Evolutionary conservation across 345 rosid species (phyloP), one percentile per base, ranked within the genome.

Genomic region (Dipteronia sinensis): DNA sequence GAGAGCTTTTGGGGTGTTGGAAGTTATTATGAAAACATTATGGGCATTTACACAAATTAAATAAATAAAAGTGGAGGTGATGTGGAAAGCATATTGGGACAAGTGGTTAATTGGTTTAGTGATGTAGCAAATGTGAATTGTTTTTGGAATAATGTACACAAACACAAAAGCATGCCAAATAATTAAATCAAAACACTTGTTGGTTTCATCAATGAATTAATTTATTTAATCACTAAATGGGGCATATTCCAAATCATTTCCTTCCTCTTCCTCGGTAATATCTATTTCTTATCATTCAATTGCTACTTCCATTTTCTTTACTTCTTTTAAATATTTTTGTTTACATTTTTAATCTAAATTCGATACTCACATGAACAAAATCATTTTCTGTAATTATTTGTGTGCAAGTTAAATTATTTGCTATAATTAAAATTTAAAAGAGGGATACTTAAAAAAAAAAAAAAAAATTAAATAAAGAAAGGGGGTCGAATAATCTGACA

Each of bases 31-130:
- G 34, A 31, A 31, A 31, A 31, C 34, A 1, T 31, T 31, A 31
- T 31, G 34, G 38, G 38, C 38, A 34, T 34, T 34, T 34, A 34
- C 38, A 34, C 38, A 34, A 34, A 34, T 34, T 0, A 34, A 34
- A 34, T 34, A 34, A 34, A 56, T 19, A 9, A 7, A 7, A 22
- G 62, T 4, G 62, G 62, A 19, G 62, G 23, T 56, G 62, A 3
- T 3, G 59, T 15, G 61, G 40, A 40, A 69, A 16, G 61, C 61
- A 49, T 69, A 19, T 69, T 46, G 22, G 56, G 73, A 47, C 72
- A 69, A 69, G 58, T 69, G 72, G 72, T 23, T 46, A 23, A n/a
- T n/a, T n/a, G 62, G 10, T 6, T 56, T 17, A 56, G 62, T 56
- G 23, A 56, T n/a, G 62, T 56, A 56, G 62, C 62, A 56, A 1